These are phyloP conservation scores for Nakazawaea pomicola DNA, from an alignment of 805 yeast species.

Conservation along the genomic window DNA sequence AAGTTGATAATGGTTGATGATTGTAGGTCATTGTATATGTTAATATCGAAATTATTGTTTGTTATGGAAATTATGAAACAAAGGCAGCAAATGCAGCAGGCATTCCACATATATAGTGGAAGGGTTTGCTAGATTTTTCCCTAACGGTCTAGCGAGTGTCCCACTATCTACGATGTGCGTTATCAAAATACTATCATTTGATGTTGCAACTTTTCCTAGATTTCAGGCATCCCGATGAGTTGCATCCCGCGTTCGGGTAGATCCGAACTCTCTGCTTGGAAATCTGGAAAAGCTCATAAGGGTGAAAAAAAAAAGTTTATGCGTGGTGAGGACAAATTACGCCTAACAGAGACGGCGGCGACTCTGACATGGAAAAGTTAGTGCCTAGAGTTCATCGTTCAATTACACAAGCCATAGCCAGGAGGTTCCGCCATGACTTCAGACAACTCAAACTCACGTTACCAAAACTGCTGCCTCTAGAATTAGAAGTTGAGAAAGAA, in stretches of 20 bases:
- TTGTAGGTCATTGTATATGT: too few species aligned
- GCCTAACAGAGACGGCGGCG: too few species aligned
- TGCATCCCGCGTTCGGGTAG: background rate
- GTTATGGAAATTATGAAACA: too few species aligned
- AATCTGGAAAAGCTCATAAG: too few species aligned
- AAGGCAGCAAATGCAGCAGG: too few species aligned
- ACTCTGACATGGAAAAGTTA: too few species aligned
- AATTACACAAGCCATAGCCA: background rate
- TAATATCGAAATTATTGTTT: too few species aligned
- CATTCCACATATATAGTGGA: background rate
- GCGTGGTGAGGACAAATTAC: too few species aligned
- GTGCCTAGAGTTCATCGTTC: background rate
- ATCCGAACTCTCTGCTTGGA: background rate
- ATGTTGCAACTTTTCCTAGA: too few species aligned
- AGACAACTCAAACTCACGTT: background rate
- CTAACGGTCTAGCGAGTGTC: background rate
- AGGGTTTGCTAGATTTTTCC: background rate
- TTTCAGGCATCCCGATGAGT: conserved; percentile 1
- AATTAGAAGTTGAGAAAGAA: too few species aligned
- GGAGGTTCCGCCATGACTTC: background rate
- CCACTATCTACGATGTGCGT: background rate
- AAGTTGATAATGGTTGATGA: background rate
- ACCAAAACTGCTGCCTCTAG: background rate
- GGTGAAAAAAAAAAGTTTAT: too few species aligned
- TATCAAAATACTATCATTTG: too few species aligned